These are phyloP conservation scores for Penicillium aurantiogriseum DNA, from an alignment of 2,329 filamentous ascomycete genomes.

Conservation along the genomic window DNA sequence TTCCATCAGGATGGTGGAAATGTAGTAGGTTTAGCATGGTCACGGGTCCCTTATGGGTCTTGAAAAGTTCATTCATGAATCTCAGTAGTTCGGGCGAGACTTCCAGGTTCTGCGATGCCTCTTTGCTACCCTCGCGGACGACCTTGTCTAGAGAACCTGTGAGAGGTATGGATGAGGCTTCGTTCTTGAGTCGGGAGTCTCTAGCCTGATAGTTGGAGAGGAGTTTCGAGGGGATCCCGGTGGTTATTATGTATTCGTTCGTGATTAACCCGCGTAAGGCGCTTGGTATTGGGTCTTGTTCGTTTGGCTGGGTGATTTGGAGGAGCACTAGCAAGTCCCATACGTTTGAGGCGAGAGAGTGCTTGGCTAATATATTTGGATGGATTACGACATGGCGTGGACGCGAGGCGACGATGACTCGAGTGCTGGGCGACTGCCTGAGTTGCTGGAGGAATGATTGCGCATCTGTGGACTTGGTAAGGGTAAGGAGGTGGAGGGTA, in stretches of 20 bases:
- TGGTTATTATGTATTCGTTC: slow-evolving; percentile 33
- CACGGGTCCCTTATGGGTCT: slow-evolving; percentile 46
- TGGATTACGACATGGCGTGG: slow-evolving; percentile 39
- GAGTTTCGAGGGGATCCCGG: slow-evolving; percentile 39
- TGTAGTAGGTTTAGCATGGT: slow-evolving; percentile 65
- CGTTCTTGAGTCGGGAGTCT: slow-evolving; percentile 19
- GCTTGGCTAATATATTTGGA: slow-evolving; percentile 32
- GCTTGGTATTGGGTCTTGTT: slow-evolving; percentile 22
- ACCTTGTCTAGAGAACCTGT: slow-evolving; percentile 30
- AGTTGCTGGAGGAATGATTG: slow-evolving; percentile 31
- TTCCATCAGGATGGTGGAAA: slow-evolving; percentile 52
- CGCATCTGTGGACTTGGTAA: slow-evolving; percentile 24
- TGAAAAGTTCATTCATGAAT: slow-evolving; percentile 48
- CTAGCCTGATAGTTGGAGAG: slow-evolving; percentile 28
- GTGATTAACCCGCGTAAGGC: slow-evolving; percentile 18
- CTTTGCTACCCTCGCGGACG: slow-evolving; percentile 19
- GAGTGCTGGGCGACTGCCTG: slow-evolving; percentile 20
- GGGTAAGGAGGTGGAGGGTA: slow-evolving; percentile 36
- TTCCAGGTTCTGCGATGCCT: slow-evolving; percentile 53
- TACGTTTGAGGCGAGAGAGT: slow-evolving; percentile 25
- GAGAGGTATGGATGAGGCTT: slow-evolving; percentile 17
- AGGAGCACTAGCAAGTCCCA: slow-evolving; percentile 42
- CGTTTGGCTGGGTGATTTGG: not conserved
- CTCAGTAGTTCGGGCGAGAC: slow-evolving; percentile 50
- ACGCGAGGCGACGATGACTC: slow-evolving; percentile 37